phyloP scores from a whole-genome alignment of 78 protist genomes.

The Acrasis kona region DNA sequence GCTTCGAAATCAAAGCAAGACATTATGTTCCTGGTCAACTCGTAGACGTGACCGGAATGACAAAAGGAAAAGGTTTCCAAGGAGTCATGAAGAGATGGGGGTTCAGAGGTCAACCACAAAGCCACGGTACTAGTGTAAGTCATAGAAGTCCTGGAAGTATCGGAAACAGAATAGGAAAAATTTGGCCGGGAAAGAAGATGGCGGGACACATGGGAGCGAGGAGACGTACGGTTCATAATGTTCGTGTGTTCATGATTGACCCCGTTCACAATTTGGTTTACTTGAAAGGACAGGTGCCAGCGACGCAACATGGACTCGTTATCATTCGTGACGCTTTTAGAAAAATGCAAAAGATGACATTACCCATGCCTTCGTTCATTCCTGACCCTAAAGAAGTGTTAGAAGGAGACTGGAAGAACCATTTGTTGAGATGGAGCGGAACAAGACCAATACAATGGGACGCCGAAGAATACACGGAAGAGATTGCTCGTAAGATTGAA shows the following conservation, averaged over 20 bases:
- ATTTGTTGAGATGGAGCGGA: no score
- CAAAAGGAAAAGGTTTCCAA: constrained; percentile 59
- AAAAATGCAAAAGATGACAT: not conserved
- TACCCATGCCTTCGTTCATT: no score
- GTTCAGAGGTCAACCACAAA: constrained; percentile 46
- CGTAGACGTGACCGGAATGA: constrained; percentile 30
- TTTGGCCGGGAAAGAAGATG: constrained; percentile 57
- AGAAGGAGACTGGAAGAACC: no score
- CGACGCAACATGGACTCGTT: constrained; percentile 2
- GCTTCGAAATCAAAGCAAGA: constrained; percentile 25
- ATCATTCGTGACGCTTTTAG: not conserved
- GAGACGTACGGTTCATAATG: constrained; percentile 8
- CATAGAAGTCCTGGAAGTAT: constrained; percentile 50
- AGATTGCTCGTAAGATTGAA: no score
- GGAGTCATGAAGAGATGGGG: constrained; percentile 64
- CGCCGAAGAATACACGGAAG: no score
- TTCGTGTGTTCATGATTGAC: constrained; percentile 26
- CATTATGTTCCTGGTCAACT: constrained; percentile 66
- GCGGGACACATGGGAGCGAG: constrained; percentile 53
- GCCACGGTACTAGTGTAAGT: constrained; percentile 49
- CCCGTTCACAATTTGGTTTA: constrained; percentile 14
- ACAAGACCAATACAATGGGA: no score
- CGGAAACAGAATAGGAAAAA: constrained; percentile 47
- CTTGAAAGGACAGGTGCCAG: constrained; percentile 54
- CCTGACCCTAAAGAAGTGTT: no score